phyloP scores from a whole-genome alignment of 129 eudicot genomes.

The Escallonia herrerae region DNA sequence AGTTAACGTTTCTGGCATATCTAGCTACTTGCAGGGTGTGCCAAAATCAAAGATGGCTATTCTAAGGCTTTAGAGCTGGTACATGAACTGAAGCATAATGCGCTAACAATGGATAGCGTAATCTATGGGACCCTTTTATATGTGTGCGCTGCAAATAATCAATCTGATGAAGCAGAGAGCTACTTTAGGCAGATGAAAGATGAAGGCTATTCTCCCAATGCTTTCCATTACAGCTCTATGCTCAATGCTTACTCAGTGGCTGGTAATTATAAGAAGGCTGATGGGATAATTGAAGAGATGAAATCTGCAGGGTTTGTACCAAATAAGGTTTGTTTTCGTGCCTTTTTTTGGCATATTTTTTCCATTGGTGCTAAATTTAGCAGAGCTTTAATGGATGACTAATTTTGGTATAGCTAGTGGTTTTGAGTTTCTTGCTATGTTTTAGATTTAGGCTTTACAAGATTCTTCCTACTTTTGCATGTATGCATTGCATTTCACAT shows the following conservation, averaged over 20 bases:
- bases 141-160: constrained; percentile 75
- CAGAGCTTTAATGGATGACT: too few species aligned
- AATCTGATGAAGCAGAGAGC: constrained; percentile 70
- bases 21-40: constrained; percentile 81
- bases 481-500: too few species aligned
- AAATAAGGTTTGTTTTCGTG: constrained; percentile 63
- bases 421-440: too few species aligned
- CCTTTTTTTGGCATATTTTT: background rate
- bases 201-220: constrained; percentile 80
- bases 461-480: too few species aligned
- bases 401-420: too few species aligned
- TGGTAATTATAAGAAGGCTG: constrained; percentile 75
- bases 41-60: constrained; percentile 65
- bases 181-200: constrained; percentile 68
- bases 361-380: too few species aligned
- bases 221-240: constrained; percentile 82
- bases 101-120: constrained; percentile 61
- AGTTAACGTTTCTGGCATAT: constrained; percentile 9
- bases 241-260: constrained; percentile 76
- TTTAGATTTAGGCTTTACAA: too few species aligned
- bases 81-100: constrained; percentile 54
- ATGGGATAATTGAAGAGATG: constrained; percentile 61
- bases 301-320: constrained; percentile 64
- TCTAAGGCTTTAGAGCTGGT: constrained; percentile 64
- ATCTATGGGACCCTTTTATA: constrained; percentile 65